Base-by-base conservation (phyloP, 179 eudicot species). In the Nepenthes alata region DNA sequence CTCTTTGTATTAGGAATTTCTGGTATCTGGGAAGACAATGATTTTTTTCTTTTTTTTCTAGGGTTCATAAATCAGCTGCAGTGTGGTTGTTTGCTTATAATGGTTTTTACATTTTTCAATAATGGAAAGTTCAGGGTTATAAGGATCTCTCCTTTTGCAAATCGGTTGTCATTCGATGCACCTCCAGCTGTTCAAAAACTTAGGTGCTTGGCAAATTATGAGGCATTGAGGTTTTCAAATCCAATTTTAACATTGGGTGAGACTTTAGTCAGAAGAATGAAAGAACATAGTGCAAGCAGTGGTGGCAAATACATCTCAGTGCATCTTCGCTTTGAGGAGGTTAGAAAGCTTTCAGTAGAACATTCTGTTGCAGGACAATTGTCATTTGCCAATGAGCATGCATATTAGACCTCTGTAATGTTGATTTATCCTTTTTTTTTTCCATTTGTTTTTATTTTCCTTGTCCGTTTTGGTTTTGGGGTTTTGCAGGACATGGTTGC, bases 311-410 rank as follows among this genome's bases (percentile, higher is more conserved):
- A 94, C 65, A 76, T 94, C 57, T 89, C 99, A 52, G 99, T 94
- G 73, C 99, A 94, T 77, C 95, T 94, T 69, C 99, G 99, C 45
- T 94, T 87, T 76, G 99, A 94, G 83, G 96, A 90, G 99, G 99
- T 94, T 70, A 69, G 82, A 54, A 60, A 45, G 3, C 54, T 4
- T 37, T 35, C 11, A 41, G 45, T 41, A 4, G 8, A 7, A 41
- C 8, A 7, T 41, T 41, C 45, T 41, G 45, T 2, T 7, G 8
- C 45, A 4, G 5, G 45, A 4, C 45, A 4, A 41, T 41, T 41
- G 5, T 41, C 45, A 4, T 0, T 7, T 41, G 8, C 45, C 5
- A 41, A 7, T 41, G 45, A 41, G 45, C 45, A 41, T 25, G 25
- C 25, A 25, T 25, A 41, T 4, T 41, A 41, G 45, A 41, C 8